Evolutionary conservation across 2,329 filamentous ascomycete genomes (phyloP), one percentile per base, ranked within the genome.

Genomic region (Trichoderma sp.): DNA sequence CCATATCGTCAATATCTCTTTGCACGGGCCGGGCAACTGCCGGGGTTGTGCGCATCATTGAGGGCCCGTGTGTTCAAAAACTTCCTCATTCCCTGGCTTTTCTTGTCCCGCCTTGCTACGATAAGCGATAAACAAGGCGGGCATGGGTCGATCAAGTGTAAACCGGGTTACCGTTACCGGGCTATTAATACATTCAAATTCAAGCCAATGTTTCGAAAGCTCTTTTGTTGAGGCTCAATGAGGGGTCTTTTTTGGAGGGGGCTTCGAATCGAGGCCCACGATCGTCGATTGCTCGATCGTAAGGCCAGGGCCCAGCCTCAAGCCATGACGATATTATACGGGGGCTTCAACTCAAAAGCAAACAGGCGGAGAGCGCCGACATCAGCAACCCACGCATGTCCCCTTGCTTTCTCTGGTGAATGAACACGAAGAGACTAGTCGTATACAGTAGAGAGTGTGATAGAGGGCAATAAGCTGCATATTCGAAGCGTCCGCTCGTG

Each of bases 401-500:
- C n/a, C 26, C 30, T 50, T 34, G 17, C 17, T 53, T 20, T 17
- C 30, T 26, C 26, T 50, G 47, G 39, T 7, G 12, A 55, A 55
- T 30, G n/a, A 55, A 55, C 63, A 66, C 63, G 43, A 50, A 50
- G 43, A 50, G 43, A 50, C 43, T 50, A 50, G n/a, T 39, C 36
- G 36, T 39, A 39, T 39, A 36, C 17, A 47, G 43, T 36, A 66
- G 20, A n/a, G 34, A 30, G 13, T 26, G 63, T 66, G 63, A 66
- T 66, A 13, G 13, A 39, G 63, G 50, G 20, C 63, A 66, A 66
- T 66, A 66, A 55, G 63, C 63, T 34, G 63, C 63, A 66, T 55
- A 28, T n/a, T 17, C 26, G 28, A 43, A 65, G 39, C n/a, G 43
- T 50, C n/a, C 9, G n/a, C 9, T n/a, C n/a, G 43, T 23, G 43